Evolutionary conservation across 495 filamentous ascomycete species (phyloP), one percentile per base, ranked within the genome.

Genomic region (Aspergillus biplanus): DNA sequence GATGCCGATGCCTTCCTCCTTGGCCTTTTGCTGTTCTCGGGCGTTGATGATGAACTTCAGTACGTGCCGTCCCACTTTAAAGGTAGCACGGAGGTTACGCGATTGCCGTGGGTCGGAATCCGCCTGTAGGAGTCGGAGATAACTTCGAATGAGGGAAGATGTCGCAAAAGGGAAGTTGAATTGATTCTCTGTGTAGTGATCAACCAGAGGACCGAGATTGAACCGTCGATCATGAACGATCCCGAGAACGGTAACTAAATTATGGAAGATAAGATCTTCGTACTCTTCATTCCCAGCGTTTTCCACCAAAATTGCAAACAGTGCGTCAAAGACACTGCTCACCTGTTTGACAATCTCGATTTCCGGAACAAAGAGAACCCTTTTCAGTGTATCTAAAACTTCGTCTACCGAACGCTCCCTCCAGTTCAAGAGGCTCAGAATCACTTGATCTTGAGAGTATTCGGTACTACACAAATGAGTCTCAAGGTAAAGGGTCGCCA

Each of bases 291-390:
- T 91, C 5, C 92, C 92, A 11, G 92, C 85, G 71, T 97, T 87
- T 65, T 96, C 92, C 11, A 95, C 89, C 33, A 98, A 74, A 39
- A 98, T 93, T 8, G 91, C 88, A 69, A 99, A 99, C 12, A 98
- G 83, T 8, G 92, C 87, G 71, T 97, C 92, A 67, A 99, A 89
- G 13, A 99, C 93, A 69, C 96, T 90, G 62, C 84, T 87, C 8
- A 97, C 78, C 55, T 97, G 83, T 75, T 97, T 99, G 61, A 98
- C 95, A 32, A 98, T 91, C 76, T 99, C 95, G 55, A 97, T 97
- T 72, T 99, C 95, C 0, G 95, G 89, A 9, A 99, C 95, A 68
- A 98, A 99, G 8, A 90, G 86, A 42, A 98, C 83, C 62, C 91
- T 86, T 72, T 91, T 89, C 35, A 99, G 75, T 6, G 96, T 81